Base-by-base conservation (phyloP, 352 stramenopile species). In the Globisporangium viniferum region DNA sequence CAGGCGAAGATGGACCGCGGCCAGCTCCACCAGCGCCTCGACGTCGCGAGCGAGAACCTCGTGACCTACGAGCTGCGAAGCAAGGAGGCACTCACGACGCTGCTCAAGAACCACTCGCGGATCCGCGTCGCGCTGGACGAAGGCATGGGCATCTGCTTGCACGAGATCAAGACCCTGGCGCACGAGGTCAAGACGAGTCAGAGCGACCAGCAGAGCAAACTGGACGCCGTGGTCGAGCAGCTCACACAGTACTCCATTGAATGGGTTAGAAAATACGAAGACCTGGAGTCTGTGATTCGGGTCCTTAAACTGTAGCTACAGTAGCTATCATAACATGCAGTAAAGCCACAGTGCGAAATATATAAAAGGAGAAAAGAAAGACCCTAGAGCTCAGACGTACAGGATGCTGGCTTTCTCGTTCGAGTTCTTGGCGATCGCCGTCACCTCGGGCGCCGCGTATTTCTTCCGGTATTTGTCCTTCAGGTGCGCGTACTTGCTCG, bases 381-480 rank as follows among this genome's bases (percentile, higher is more conserved):
- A 39, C 35, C 36, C 12, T 14, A 14, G 36, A 0, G 9, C 35
- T 84, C 61, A 87, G 5, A 88, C 77, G 61, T 88, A 82, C 29
- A 89, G 67, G 1, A 66, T 73, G 36, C 64, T 67, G 2, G 29
- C 49, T 8, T 58, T 68, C 24, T 64, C 24, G 64, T 64, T 22
- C 22, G 14, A n/a, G 51, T 36, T 58, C 22, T 58, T 57, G 27
- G 63, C 67, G 14, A 81, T 72, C 2, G 71, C 64, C 18, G 68
- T 76, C 54, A 76, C 59, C 63, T 86, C 75, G 0, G 73, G 77
- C 3, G 79, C 71, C 29, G 80, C 67, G 67, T 94, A 92, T 67
- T 94, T 94, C 69, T 89, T 86, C 41, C 74, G 78, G 73, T 94
- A 94, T 58, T 88, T 90, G 67, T 90, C 78, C 63, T 85, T 88